Base-by-base conservation (phyloP, 1,284 basidiomycete genomes). In the Cutaneotrichosporon sp. region DNA sequence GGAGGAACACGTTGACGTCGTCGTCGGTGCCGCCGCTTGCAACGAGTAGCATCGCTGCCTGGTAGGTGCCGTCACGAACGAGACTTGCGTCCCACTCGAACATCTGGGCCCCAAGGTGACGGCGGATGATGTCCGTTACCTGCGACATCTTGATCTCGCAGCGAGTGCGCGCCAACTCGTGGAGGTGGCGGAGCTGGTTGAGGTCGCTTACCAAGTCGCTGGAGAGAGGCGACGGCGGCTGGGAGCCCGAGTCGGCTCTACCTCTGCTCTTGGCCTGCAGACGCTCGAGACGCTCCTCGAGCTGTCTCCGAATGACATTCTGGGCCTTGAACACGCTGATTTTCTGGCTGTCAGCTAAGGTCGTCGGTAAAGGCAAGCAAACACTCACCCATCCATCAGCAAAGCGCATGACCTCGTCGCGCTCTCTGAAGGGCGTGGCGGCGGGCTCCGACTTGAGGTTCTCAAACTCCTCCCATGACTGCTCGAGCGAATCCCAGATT, bases 21-120 rank as follows among this genome's bases (percentile, higher is more conserved):
- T 90, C 89, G 53, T 88, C 86, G 24, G 83, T 76, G 16, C 85
- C 85, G 22, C 87, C 82, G 43, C 76, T 80, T 20, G 69, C 66
- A 38, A 87, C 88, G 14, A 90, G 83, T 24, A 91, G 77, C 66
- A 87, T 84, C 2, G 86, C 91, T 2, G 90, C 89, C 69, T 88
- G 91, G 81, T 88, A 93, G 69, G 73, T 75, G 3, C 77, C 77
- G 49, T 81, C 77, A 59, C 89, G 85, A 46, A 91, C 87, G 5
- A 92, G 82, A 24, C 88, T 87, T 1, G 90, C 85, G 72, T 94
- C 92, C 82, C 88, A 92, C 67, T 84, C 84, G 73, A 94, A 92
- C 67, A 93, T 85, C 56, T 82, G 68, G 2, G 71, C 68, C 1
- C 74, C 73, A 4, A 76, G 60, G 47, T 79, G 74, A n/a, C 51